Evolutionary conservation across 75 land plant species (phyloP).

Genomic region (Sequoiadendron giganteum): DNA sequence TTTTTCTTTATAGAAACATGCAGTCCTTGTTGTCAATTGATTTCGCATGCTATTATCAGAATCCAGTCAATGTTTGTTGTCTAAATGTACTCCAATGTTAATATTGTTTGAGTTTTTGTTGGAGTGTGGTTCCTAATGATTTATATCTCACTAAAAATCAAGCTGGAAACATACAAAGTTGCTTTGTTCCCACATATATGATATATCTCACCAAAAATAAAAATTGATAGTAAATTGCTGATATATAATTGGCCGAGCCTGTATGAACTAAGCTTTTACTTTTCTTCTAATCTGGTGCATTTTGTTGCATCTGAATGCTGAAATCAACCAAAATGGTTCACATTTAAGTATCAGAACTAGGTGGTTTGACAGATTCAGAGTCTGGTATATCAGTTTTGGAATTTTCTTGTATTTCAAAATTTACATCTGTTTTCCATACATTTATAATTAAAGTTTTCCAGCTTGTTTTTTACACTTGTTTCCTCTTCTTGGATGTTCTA

Average conservation of each 20-base stretch:
- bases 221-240: not conserved
- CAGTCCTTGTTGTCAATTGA: not conserved
- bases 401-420: not conserved
- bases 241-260: not conserved
- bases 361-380: not conserved
- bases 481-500: not conserved
- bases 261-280: not conserved
- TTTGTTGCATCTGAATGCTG: not conserved
- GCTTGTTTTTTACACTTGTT: not conserved
- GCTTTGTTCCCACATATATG: not conserved
- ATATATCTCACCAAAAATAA: not conserved
- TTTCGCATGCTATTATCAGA: not conserved
- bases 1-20: slow-evolving; percentile 8
- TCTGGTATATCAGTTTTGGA: not conserved
- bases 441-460: not conserved
- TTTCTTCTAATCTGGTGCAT: not conserved
- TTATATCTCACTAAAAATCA: not conserved
- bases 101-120: not conserved
- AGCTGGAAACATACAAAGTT: not conserved
- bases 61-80: not conserved
- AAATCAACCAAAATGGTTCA: not conserved
- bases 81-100: not conserved
- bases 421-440: not conserved
- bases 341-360: not conserved
- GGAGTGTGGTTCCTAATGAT: not conserved